A percentile compares a stretch with the other conserved stretches of the same genome.
phyloP scores from a whole-genome alignment of 306 rosid species.

The Amphicarpaea edgeworthii region DNA sequence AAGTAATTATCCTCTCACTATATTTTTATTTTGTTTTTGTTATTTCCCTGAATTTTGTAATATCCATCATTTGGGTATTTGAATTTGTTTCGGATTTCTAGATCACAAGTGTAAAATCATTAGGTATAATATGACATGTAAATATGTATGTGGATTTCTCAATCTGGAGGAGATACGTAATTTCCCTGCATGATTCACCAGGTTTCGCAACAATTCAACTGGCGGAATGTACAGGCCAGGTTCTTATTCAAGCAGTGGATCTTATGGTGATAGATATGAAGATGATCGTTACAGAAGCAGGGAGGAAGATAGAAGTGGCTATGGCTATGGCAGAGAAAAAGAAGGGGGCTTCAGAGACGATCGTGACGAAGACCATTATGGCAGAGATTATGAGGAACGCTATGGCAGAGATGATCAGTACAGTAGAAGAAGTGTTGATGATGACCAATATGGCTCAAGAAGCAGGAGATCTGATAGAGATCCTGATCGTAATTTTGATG shows the following conservation, averaged over 20 bases:
- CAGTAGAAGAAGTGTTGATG: slow-evolving; percentile 79
- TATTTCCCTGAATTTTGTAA: slow-evolving; percentile 1
- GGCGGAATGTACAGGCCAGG: slow-evolving; percentile 83
- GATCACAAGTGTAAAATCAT: slow-evolving; percentile 5
- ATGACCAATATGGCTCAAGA: slow-evolving; percentile 64
- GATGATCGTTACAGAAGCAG: slow-evolving; percentile 68
- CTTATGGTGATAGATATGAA: slow-evolving; percentile 73
- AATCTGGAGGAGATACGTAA: slow-evolving; percentile 37
- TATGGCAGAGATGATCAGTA: slow-evolving; percentile 72
- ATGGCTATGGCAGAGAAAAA: slow-evolving; percentile 71
- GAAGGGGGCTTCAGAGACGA: slow-evolving; percentile 74
- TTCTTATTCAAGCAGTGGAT: slow-evolving; percentile 57
- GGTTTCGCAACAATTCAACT: slow-evolving; percentile 69
- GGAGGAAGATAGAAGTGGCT: slow-evolving; percentile 68
- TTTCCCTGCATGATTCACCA: slow-evolving; percentile 49
- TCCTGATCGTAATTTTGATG: slow-evolving; percentile 63
- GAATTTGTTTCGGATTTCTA: slow-evolving; percentile 24
- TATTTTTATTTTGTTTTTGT: background rate
- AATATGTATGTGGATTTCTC: slow-evolving; percentile 32
- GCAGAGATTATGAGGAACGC: slow-evolving; percentile 73
- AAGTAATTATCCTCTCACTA: slow-evolving; percentile 60
- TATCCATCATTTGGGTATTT: slow-evolving; percentile 11
- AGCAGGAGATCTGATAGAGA: slow-evolving; percentile 77
- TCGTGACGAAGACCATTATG: slow-evolving; percentile 73
- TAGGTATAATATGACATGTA: slow-evolving; percentile 4